A percentile compares a stretch with the other conserved stretches of the same genome.
Evolutionary conservation across 306 rosid species (phyloP).

Genomic region (Myrica gale): DNA sequence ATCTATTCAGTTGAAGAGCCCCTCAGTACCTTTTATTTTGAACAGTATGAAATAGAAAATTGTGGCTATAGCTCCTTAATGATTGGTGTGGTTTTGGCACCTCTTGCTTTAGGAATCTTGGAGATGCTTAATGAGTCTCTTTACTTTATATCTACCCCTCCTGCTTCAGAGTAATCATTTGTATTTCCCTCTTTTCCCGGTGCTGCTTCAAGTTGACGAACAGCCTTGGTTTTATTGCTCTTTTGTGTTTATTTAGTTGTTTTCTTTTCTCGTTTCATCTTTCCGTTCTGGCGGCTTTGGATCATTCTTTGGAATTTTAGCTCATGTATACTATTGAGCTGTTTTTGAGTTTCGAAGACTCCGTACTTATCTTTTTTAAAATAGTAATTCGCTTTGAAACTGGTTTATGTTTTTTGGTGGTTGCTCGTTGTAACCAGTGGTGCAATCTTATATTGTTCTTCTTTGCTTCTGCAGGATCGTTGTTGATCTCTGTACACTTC

Average conservation of each 20-base stretch:
- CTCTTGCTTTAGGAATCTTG: constrained; percentile 16
- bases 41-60: not conserved
- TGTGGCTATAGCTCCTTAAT: not conserved
- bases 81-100: constrained; percentile 7
- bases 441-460: constrained; percentile 8
- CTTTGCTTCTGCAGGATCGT: constrained; percentile 52
- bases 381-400: constrained; percentile 7
- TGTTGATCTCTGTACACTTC: not conserved
- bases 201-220: constrained; percentile 11
- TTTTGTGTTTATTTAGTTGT: not conserved
- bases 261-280: too few relatives aligned
- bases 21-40: not conserved
- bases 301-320: too few relatives aligned
- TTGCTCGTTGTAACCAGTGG: not conserved
- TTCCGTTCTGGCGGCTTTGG: too few relatives aligned
- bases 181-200: constrained; percentile 2
- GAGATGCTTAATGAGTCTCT: not conserved
- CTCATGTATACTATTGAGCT: not conserved
- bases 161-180: not conserved
- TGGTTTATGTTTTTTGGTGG: constrained; percentile 20
- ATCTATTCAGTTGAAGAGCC: not conserved
- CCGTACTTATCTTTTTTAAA: not conserved
- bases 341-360: constrained; percentile 19
- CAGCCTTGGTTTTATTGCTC: constrained; percentile 10
- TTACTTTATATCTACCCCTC: too few relatives aligned